phyloP scores from a whole-genome alignment of 2,329 filamentous ascomycete genomes.

The Epichloe glyceriae region DNA sequence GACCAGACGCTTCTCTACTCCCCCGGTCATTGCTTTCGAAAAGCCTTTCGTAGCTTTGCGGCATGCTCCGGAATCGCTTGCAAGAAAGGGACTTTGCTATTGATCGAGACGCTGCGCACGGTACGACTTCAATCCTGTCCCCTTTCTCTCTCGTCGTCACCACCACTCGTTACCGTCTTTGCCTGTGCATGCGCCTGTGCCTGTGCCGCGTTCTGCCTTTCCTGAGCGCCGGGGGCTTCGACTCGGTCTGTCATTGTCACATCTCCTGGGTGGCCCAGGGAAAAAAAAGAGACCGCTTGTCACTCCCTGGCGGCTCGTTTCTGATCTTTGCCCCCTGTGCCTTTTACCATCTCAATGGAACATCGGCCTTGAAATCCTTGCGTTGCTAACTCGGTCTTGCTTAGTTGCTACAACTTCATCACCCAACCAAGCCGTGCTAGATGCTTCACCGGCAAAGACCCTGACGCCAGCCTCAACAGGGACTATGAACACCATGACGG shows the following conservation, averaged over 20 bases:
- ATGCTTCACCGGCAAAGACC: slow-evolving; percentile 20
- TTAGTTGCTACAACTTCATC: not conserved
- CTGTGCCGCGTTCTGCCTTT: not conserved
- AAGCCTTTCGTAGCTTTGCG: not conserved
- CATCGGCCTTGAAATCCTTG: not conserved
- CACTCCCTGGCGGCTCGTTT: not conserved
- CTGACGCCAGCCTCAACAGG: slow-evolving; percentile 26
- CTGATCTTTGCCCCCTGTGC: no score
- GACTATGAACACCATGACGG: slow-evolving; percentile 28
- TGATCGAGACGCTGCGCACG: slow-evolving; percentile 16
- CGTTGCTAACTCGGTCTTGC: not conserved
- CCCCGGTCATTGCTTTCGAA: not conserved
- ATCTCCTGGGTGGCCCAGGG: slow-evolving; percentile 9
- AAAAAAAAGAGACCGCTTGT: no score
- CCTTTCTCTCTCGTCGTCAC: not conserved
- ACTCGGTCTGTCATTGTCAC: not conserved
- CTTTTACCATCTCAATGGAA: not conserved
- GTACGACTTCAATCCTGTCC: not conserved
- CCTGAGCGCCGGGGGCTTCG: not conserved
- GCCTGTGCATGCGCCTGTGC: not conserved
- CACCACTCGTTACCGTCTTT: not conserved
- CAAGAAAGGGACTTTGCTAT: slow-evolving; percentile 22
- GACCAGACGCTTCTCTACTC: not conserved
- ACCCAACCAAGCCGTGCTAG: slow-evolving; percentile 13
- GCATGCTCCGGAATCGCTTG: slow-evolving; percentile 20